Evolutionary conservation across 2,329 filamentous ascomycete species (phyloP).

Genomic region (Nectriaceae sp.): DNA sequence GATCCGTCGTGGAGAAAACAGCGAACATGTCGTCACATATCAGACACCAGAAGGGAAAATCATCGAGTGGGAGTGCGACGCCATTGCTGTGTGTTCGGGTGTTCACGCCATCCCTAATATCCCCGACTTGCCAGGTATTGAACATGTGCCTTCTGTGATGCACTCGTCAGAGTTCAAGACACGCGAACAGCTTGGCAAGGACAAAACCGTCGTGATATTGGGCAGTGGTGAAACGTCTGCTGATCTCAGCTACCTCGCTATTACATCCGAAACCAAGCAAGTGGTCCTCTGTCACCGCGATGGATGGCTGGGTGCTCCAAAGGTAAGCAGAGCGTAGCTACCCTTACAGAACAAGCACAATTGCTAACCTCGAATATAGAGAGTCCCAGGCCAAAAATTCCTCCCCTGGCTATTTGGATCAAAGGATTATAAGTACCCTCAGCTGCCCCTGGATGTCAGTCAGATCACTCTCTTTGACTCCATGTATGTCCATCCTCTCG

Average conservation of each 20-base stretch:
- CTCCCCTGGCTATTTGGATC: slow-evolving; percentile 16
- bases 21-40: slow-evolving; percentile 27
- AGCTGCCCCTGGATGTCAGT: slow-evolving; percentile 32
- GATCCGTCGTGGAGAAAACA: slow-evolving; percentile 21
- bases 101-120: slow-evolving; percentile 41
- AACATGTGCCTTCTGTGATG: slow-evolving; percentile 36
- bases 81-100: slow-evolving; percentile 45
- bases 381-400: slow-evolving; percentile 11
- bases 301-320: slow-evolving; percentile 33
- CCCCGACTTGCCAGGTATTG: slow-evolving; percentile 38
- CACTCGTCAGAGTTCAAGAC: slow-evolving; percentile 46
- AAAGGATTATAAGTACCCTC: neutral
- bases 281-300: slow-evolving; percentile 44
- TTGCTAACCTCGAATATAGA: neutral
- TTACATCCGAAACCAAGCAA: slow-evolving; percentile 40
- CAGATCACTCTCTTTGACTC: slow-evolving; percentile 45
- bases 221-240: slow-evolving; percentile 46
- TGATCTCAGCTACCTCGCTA: slow-evolving; percentile 43
- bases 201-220: slow-evolving; percentile 42
- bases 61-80: slow-evolving; percentile 40
- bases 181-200: slow-evolving; percentile 38
- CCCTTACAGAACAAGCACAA: neutral
- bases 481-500: slow-evolving; percentile 41
- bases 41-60: slow-evolving; percentile 8
- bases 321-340: slow-evolving; percentile 3